phyloP scores from a whole-genome alignment of 1,139 yeast species.

The Suhomyces taliae region DNA sequence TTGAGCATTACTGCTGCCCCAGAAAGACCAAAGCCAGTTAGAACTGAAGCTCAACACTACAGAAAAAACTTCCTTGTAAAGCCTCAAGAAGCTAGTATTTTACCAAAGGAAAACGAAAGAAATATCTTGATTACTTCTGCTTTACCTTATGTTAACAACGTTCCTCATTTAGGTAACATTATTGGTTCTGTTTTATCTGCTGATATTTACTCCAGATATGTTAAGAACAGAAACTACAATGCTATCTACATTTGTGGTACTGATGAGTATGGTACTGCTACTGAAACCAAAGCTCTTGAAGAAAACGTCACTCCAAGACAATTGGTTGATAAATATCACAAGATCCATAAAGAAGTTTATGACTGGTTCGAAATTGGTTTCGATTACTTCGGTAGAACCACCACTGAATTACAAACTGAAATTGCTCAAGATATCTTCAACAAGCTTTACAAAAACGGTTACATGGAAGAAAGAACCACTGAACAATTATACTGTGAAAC shows the following conservation, averaged over 20 bases:
- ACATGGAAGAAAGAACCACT: constrained; percentile 80
- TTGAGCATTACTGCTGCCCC: constrained; percentile 40
- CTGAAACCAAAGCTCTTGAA: constrained; percentile 96
- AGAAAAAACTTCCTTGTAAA: constrained; percentile 42
- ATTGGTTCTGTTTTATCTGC: constrained; percentile 94
- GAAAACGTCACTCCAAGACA: constrained; percentile 86
- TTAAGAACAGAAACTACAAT: constrained; percentile 86
- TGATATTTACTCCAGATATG: constrained; percentile 89
- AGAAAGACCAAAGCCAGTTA: constrained; percentile 46
- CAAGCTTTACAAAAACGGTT: constrained; percentile 71
- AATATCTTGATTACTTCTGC: constrained; percentile 93
- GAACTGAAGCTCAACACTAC: constrained; percentile 59
- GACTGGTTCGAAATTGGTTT: constrained; percentile 96
- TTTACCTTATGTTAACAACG: constrained; percentile 95
- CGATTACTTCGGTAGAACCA: constrained; percentile 94
- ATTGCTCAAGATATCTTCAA: constrained; percentile 92
- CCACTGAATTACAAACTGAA: constrained; percentile 87
- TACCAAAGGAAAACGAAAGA: constrained; percentile 68
- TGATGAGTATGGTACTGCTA: constrained; percentile 99
- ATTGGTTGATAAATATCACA: constrained; percentile 86
- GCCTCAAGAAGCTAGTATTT: constrained; percentile 31
- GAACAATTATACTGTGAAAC: constrained; percentile 89
- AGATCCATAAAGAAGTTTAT: constrained; percentile 83
- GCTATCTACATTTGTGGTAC: constrained; percentile 91
- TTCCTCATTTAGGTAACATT: constrained; percentile 96